phyloP scores from a whole-genome alignment of 768 basidiomycete genomes.

The Mrakia hoshinonis region DNA sequence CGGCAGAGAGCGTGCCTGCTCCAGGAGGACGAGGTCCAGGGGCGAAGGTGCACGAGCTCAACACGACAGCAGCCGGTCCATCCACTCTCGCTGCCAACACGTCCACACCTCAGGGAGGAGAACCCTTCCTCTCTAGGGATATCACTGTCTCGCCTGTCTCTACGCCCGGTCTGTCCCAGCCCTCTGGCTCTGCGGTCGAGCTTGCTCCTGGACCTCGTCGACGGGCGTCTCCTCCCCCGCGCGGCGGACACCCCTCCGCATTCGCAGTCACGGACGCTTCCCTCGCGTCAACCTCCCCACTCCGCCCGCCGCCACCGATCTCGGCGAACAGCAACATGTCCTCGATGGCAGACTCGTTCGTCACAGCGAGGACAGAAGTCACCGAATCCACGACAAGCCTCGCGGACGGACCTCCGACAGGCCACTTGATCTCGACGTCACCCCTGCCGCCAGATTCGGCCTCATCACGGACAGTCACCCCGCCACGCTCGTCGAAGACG shows the following conservation, averaged over 20 bases:
- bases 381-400: background rate
- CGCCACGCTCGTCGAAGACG: background rate
- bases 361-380: background rate
- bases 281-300: background rate
- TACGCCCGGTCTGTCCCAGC: background rate
- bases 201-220: background rate
- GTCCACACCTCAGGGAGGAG: background rate
- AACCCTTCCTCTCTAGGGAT: background rate
- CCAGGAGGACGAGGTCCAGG: too few relatives aligned
- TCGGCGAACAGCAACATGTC: background rate
- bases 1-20: background rate
- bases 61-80: background rate
- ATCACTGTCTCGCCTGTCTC: background rate
- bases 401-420: background rate
- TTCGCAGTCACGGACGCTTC: background rate
- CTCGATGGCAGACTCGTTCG: conserved; percentile 1
- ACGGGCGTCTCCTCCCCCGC: background rate
- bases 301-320: background rate
- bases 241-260: background rate
- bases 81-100: background rate
- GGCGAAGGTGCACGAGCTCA: background rate
- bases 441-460: background rate
- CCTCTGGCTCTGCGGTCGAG: background rate
- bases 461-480: background rate
- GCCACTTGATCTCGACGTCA: background rate